Evolutionary conservation across 495 filamentous ascomycete genomes (phyloP).

Genomic region (Hyaloscypha finlandica): DNA sequence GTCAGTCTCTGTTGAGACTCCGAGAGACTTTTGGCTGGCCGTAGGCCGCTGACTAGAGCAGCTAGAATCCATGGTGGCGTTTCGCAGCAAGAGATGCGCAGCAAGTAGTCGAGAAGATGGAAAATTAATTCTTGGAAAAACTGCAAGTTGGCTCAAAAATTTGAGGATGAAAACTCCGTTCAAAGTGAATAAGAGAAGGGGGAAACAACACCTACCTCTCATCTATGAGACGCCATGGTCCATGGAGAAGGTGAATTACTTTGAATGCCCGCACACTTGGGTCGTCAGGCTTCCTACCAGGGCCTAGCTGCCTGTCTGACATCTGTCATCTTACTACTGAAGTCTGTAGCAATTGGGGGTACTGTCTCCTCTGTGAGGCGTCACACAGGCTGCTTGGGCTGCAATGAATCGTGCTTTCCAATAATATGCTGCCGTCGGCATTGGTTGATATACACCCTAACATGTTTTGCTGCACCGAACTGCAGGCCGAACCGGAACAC

Average conservation of each 20-base stretch:
- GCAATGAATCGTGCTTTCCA: background rate
- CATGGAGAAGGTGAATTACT: background rate
- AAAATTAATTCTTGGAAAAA: no score
- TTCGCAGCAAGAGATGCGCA: background rate
- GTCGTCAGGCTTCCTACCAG: background rate
- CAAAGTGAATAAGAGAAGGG: background rate
- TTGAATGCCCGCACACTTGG: background rate
- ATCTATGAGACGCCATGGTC: background rate
- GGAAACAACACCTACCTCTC: background rate
- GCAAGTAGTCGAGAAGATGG: background rate
- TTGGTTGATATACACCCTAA: background rate
- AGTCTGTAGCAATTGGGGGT: background rate
- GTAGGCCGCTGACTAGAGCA: background rate
- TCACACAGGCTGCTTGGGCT: background rate
- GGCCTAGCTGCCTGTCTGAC: background rate
- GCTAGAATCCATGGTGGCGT: background rate
- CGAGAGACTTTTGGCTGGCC: background rate
- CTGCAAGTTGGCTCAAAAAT: no score
- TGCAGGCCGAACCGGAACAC: background rate
- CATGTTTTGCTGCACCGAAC: background rate
- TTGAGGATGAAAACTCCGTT: background rate
- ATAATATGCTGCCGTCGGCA: background rate
- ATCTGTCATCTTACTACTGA: background rate
- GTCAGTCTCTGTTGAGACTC: background rate
- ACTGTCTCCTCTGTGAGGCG: background rate